Percentiles rank a stretch among this genome's conserved stretches.
phyloP scores from a whole-genome alignment of 2,329 filamentous ascomycete genomes.

The Paramyrothecium sp. region DNA sequence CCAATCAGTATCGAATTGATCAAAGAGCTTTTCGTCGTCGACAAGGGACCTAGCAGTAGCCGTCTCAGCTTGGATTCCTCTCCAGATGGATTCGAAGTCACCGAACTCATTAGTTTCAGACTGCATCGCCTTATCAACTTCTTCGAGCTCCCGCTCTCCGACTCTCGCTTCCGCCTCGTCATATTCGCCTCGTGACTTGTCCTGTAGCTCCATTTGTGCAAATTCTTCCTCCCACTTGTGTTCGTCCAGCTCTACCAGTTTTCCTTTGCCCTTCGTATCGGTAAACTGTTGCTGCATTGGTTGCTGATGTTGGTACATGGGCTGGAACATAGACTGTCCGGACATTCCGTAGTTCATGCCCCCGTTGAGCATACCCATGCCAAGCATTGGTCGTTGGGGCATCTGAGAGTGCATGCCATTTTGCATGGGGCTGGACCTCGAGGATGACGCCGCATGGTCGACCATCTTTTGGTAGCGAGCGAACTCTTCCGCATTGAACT shows the following conservation, averaged over 20 bases:
- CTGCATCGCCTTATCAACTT: constrained; percentile 70
- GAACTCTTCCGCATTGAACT: constrained; percentile 83
- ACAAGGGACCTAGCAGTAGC: constrained; percentile 70
- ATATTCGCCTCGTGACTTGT: constrained; percentile 15
- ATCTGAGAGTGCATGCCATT: constrained; percentile 43
- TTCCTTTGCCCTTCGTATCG: constrained; percentile 77
- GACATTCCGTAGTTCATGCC: constrained; percentile 44
- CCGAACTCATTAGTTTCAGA: constrained; percentile 75
- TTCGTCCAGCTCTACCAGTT: constrained; percentile 92
- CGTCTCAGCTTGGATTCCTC: constrained; percentile 75
- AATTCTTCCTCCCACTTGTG: constrained; percentile 97
- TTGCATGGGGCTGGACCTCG: constrained; percentile 59
- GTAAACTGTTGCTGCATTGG: constrained; percentile 42
- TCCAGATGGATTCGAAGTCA: constrained; percentile 89
- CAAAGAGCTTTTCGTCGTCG: constrained; percentile 59
- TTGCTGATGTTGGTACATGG: constrained; percentile 44
- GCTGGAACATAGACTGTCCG: constrained; percentile 51
- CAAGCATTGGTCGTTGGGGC: constrained; percentile 62
- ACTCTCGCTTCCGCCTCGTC: constrained; percentile 63
- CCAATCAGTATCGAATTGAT: constrained; percentile 74
- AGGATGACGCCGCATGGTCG: constrained; percentile 47
- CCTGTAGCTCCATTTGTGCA: constrained; percentile 71
- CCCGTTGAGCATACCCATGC: constrained; percentile 47
- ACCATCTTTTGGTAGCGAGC: constrained; percentile 78
- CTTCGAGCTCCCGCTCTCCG: constrained; percentile 83